Conservation (phyloP, 345 rosid genomes). For the Noccaea bulbosa region DNA sequence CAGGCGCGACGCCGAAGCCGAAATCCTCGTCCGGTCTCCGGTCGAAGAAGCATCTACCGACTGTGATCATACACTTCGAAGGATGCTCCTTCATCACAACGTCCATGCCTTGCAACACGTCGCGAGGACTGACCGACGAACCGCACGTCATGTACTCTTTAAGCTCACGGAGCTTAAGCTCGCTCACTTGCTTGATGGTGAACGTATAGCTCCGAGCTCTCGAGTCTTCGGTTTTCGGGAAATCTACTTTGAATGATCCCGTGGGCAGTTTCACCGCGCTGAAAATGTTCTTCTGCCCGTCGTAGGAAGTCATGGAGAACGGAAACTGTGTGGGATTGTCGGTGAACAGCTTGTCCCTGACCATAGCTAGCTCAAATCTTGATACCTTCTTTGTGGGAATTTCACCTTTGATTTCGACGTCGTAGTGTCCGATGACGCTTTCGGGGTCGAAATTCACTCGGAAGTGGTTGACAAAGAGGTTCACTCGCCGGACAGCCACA, state of each 20-base stretch:
- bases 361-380: slow-evolving; percentile 48
- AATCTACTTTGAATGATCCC: slow-evolving; percentile 53
- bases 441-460: slow-evolving; percentile 56
- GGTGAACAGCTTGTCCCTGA: slow-evolving; percentile 60
- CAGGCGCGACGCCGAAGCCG: slow-evolving; percentile 62
- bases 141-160: slow-evolving; percentile 58
- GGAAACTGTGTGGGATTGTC: slow-evolving; percentile 57
- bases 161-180: slow-evolving; percentile 62
- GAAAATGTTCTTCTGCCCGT: slow-evolving; percentile 85
- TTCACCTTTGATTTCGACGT: slow-evolving; percentile 61
- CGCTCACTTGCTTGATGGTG: slow-evolving; percentile 65
- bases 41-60: slow-evolving; percentile 66
- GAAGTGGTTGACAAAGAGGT: slow-evolving; percentile 70
- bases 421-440: slow-evolving; percentile 61
- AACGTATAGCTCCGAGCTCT: slow-evolving; percentile 44
- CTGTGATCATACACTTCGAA: slow-evolving; percentile 57
- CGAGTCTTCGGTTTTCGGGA: slow-evolving; percentile 52
- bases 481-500: slow-evolving; percentile 43
- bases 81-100: slow-evolving; percentile 94
- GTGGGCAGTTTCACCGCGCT: slow-evolving; percentile 62
- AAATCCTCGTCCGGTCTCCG: slow-evolving; percentile 49
- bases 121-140: slow-evolving; percentile 55
- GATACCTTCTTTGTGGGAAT: slow-evolving; percentile 47
- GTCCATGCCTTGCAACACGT: slow-evolving; percentile 86
- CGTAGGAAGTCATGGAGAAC: slow-evolving; percentile 66